A percentile compares a stretch with the other conserved stretches of the same genome.
These are phyloP conservation scores for Quercus aquifolioides DNA, from an alignment of 306 rosid genomes.

Conservation along the genomic window DNA sequence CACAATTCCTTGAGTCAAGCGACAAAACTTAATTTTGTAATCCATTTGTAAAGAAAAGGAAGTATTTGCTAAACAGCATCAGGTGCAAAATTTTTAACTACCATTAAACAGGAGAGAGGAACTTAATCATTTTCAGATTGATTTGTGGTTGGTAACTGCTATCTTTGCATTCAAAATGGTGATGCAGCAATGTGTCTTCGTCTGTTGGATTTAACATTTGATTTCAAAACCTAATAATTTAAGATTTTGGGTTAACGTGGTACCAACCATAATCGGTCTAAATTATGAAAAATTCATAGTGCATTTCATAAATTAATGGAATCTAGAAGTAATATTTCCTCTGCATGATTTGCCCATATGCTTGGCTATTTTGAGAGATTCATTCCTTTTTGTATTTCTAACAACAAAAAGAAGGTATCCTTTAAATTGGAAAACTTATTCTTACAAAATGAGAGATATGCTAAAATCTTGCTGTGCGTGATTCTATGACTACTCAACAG, in stretches of 20 bases:
- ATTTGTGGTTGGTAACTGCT: background rate
- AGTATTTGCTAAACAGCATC: no score
- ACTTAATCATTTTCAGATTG: background rate
- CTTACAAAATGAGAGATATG: background rate
- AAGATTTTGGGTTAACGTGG: background rate
- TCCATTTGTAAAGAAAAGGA: no score
- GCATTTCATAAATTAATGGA: no score
- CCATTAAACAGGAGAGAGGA: no score
- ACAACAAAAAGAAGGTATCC: background rate
- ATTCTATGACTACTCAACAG: conserved; percentile 29
- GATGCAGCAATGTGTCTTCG: background rate
- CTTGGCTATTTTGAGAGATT: background rate
- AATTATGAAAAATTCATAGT: no score
- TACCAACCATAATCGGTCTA: background rate
- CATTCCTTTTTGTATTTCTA: background rate
- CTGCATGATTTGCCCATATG: background rate
- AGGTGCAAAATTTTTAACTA: no score
- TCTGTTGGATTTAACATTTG: background rate
- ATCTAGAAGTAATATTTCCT: background rate
- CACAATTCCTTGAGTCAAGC: no score
- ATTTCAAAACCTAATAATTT: no score
- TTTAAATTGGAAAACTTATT: background rate
- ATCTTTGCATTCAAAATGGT: background rate
- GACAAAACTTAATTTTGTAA: no score
- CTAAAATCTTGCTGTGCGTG: background rate